Evolutionary conservation across 495 filamentous ascomycete species (phyloP).

Genomic region (Amphirosellinia nigrospora): DNA sequence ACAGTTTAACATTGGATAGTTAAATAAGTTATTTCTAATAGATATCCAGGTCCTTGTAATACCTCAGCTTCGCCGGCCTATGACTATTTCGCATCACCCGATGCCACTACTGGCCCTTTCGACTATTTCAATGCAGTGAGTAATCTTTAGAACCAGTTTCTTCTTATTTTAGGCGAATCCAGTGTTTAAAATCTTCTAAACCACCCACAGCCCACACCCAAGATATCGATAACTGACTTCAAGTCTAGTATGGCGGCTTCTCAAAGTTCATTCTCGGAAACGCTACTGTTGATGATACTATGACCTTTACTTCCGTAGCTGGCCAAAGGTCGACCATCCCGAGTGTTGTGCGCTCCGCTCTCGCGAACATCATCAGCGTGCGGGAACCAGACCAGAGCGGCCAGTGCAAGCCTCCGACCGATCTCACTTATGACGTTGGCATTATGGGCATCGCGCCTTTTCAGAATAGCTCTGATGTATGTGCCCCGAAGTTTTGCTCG

Average conservation of each 20-base stretch:
- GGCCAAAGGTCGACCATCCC: slow-evolving; percentile 14
- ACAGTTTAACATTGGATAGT: too few relatives aligned
- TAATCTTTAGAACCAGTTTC: background rate
- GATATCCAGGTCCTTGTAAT: slow-evolving; percentile 14
- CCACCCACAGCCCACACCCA: background rate
- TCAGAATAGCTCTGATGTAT: slow-evolving; percentile 12
- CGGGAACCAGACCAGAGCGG: background rate
- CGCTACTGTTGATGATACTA: slow-evolving; percentile 4
- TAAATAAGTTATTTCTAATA: too few relatives aligned
- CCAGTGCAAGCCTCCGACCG: background rate
- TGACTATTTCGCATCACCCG: slow-evolving; percentile 7
- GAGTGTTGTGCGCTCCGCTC: background rate
- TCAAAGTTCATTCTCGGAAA: background rate
- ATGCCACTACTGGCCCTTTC: background rate
- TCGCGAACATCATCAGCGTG: background rate
- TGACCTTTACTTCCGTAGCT: slow-evolving; percentile 15
- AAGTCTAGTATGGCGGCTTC: background rate
- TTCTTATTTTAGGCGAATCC: background rate
- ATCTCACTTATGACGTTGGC: slow-evolving; percentile 18
- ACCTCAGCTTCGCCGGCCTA: background rate
- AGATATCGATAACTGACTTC: background rate
- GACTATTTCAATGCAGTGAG: background rate
- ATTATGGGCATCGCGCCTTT: slow-evolving; percentile 23
- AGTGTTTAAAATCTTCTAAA: background rate
- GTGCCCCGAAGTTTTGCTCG: background rate